Conservation (phyloP, 2,329 filamentous ascomycete genomes). For the Ceratocystis albifundus region DNA sequence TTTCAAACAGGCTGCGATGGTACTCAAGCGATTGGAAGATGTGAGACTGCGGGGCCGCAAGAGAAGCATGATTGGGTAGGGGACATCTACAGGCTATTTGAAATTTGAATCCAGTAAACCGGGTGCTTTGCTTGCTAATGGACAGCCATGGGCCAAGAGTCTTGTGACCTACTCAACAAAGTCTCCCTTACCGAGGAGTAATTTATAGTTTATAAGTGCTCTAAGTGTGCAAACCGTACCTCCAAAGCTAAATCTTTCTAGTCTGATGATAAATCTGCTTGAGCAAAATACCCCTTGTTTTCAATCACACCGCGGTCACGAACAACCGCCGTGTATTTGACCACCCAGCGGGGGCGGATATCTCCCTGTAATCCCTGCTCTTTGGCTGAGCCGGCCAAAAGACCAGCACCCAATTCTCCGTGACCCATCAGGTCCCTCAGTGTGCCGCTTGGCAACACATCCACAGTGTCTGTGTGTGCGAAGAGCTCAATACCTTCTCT, state of each 20-base stretch:
- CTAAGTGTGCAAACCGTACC: background rate
- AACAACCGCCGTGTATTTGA: conserved; percentile 93
- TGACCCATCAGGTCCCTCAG: conserved; percentile 71
- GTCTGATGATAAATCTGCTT: conserved; percentile 53
- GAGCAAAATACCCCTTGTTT: conserved; percentile 95
- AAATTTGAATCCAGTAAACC: background rate
- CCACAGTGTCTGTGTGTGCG: conserved; percentile 87
- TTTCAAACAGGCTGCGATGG: conserved; percentile 62
- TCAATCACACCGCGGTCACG: conserved; percentile 90
- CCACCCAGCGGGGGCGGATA: conserved; percentile 82
- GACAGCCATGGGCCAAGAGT: background rate
- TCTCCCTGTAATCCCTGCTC: conserved; percentile 58
- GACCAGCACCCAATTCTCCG: conserved; percentile 58
- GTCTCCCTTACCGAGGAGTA: background rate
- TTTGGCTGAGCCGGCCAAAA: conserved; percentile 45
- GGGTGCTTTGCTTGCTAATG: background rate
- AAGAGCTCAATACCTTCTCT: conserved; percentile 72
- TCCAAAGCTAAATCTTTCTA: conserved; percentile 23
- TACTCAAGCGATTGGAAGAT: conserved; percentile 75
- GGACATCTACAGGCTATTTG: background rate
- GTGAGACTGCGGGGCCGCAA: conserved; percentile 90
- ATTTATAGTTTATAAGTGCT: background rate
- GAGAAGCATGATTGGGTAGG: conserved; percentile 84
- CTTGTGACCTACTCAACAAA: background rate
- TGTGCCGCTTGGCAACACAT: conserved; percentile 78